Evolutionary conservation across 371 early-diverging fungal species (phyloP), one percentile per base, ranked within the genome.

Genomic region (Rhizopus arrhizus): DNA sequence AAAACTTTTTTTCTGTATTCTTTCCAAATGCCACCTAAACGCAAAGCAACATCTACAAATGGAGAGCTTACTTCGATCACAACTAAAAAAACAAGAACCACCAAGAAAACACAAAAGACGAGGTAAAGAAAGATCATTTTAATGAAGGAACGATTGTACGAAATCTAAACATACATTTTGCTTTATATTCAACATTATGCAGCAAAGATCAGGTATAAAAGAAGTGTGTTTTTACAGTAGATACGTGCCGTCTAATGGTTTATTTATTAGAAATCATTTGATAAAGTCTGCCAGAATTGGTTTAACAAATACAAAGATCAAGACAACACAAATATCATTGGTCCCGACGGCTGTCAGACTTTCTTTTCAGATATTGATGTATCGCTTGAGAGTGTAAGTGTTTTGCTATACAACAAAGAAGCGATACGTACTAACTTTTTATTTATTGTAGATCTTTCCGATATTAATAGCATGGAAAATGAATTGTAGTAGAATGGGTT

Each of bases 391-490:
- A 72, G 74, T 48, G 74, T 74, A 64, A 40, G 67, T 32, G 12
- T 43, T 15, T 22, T 22, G 22, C 22, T 22, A 22, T 22, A 36
- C 4, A 16, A 0, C 9, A 1, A 28, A 41, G 45, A 36, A 36
- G 6, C 11, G 6, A 36, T 36, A 11, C 11, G 1, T 9, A 36
- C 6, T 2, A 9, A 36, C 6, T 22, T 22, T 22, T 34, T 15
- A 42, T 8, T 52, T 15, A 22, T 7, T 43, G 4, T 45, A 77
- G 78, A 43, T 64, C 3, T 32, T 58, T 45, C 70, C 78, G 34
- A 42, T 78, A 6, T 40, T 78, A 13, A 60, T 78, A 47, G 78
- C 69, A 3, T 78, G 69, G 65, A 74, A 78, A 29, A 55, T 78
- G 64, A 61, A 70, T 15, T 60, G 71, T 13, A 67, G 52, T 45